Evolutionary conservation across 2,329 filamentous ascomycete genomes (phyloP).

Genomic region (Colletotrichum kahawae): DNA sequence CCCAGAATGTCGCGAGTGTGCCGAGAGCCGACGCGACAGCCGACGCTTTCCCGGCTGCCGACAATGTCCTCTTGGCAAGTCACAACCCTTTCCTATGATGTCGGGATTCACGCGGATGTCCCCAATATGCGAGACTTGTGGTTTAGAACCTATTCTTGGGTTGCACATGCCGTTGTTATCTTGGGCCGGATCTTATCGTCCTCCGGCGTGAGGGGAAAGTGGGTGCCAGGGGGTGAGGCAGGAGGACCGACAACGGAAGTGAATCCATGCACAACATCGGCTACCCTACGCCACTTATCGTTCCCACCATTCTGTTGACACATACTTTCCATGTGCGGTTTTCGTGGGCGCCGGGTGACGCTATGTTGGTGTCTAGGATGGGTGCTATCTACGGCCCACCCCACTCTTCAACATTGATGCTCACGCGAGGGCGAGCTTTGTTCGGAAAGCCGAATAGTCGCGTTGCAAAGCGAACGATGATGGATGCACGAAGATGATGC

Average conservation of each 20-base stretch:
- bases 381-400: conserved; percentile 7
- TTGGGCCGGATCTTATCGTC: background rate
- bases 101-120: background rate
- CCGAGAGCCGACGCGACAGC: background rate
- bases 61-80: background rate
- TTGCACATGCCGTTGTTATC: background rate
- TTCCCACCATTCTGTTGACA: background rate
- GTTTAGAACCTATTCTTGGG: background rate
- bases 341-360: background rate
- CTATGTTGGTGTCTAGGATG: background rate
- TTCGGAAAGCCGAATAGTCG: background rate
- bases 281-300: background rate
- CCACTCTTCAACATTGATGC: background rate
- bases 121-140: background rate
- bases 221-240: background rate
- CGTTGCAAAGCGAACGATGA: background rate
- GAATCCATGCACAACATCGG: background rate
- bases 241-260: background rate
- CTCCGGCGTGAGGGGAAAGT: conserved; percentile 8
- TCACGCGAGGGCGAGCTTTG: background rate
- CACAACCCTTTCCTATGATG: background rate
- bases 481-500: background rate
- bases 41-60: background rate
- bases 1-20: background rate
- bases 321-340: background rate